These are phyloP conservation scores for Stagonosporopsis tanaceti DNA, from an alignment of 2,329 filamentous ascomycete species.

Conservation along the genomic window DNA sequence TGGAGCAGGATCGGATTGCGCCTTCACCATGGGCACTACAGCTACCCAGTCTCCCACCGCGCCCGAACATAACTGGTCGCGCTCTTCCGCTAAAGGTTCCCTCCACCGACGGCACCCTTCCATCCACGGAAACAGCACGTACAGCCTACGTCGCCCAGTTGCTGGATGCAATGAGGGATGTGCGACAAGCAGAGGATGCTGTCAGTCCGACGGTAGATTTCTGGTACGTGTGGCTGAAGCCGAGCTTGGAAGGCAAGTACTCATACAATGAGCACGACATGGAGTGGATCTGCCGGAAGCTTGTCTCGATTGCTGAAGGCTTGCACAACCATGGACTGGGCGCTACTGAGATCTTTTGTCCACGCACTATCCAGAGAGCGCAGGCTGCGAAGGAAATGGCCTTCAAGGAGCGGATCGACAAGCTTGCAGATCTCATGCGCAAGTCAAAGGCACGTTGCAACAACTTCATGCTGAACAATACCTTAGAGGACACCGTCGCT, in stretches of 20 bases:
- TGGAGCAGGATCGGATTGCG: background rate
- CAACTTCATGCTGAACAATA: conserved; percentile 3
- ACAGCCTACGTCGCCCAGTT: background rate
- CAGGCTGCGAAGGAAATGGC: background rate
- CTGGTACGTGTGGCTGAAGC: conserved; percentile 16
- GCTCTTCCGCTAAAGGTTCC: background rate
- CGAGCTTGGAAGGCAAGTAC: background rate
- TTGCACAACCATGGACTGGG: conserved; percentile 2
- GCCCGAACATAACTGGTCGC: background rate
- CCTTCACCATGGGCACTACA: background rate
- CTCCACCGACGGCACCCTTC: background rate
- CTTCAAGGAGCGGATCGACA: background rate
- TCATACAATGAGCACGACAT: conserved; percentile 1
- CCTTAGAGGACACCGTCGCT: background rate
- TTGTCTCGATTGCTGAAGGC: background rate
- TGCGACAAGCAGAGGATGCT: background rate
- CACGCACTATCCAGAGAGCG: background rate
- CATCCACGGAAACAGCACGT: background rate
- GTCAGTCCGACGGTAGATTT: background rate
- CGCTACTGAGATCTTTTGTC: conserved; percentile 3
- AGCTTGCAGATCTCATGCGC: background rate
- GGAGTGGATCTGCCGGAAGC: conserved; percentile 6
- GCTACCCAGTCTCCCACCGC: background rate
- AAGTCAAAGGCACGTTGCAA: conserved; percentile 7
- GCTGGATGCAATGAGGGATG: conserved; percentile 2